Percentiles rank a stretch among this genome's conserved stretches.
phyloP scores from a whole-genome alignment of 306 rosid genomes.

The Prinsepia uniflora region DNA sequence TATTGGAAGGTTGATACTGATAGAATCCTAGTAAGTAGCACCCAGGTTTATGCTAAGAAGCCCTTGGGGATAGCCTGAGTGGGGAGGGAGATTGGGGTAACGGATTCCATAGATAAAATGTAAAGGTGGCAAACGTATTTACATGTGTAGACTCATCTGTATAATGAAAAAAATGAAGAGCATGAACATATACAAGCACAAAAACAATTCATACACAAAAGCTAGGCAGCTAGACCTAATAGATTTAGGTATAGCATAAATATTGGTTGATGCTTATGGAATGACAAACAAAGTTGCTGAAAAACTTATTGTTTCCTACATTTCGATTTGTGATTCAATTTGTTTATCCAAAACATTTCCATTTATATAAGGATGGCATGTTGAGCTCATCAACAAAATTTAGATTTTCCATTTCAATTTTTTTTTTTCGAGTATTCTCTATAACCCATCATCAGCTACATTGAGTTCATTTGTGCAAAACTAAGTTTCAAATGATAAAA shows the following conservation, averaged over 20 bases:
- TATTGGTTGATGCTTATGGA: background rate
- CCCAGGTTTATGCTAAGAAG: background rate
- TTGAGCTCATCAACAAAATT: too few relatives aligned
- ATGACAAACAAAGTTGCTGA: background rate
- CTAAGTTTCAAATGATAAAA: background rate
- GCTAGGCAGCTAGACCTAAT: background rate
- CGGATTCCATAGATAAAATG: too few relatives aligned
- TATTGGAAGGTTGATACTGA: background rate
- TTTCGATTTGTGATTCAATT: too few relatives aligned
- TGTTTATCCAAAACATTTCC: background rate
- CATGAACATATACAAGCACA: background rate
- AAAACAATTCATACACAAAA: background rate
- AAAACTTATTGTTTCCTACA: background rate
- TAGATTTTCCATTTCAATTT: too few relatives aligned
- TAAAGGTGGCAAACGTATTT: background rate
- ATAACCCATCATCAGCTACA: background rate
- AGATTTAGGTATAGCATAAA: background rate
- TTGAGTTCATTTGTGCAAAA: conserved; percentile 2
- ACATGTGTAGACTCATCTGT: background rate
- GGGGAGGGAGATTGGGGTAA: too few relatives aligned
- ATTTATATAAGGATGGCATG: background rate
- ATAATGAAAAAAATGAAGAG: background rate
- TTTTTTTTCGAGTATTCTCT: background rate
- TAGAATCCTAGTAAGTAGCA: conserved; percentile 4
- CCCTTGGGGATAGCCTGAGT: too few relatives aligned